Percentiles rank a stretch among this genome's conserved stretches.
phyloP scores from a whole-genome alignment of 768 basidiomycete genomes.

The Leccinum broughii region DNA sequence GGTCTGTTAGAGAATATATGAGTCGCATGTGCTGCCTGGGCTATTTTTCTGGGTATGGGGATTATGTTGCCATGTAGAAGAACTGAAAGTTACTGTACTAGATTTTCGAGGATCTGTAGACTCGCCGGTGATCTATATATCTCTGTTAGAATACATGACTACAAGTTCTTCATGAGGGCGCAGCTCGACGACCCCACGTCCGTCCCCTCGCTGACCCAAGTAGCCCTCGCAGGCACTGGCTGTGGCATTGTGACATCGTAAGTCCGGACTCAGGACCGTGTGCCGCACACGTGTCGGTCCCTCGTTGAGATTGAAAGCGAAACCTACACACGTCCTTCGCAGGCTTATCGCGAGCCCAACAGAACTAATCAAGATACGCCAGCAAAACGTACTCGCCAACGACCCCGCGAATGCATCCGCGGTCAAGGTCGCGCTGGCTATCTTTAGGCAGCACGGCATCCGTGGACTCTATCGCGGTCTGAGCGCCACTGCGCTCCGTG shows the following conservation, averaged over 20 bases:
- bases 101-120: no score
- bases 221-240: slow-evolving; percentile 75
- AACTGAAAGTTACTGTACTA: no score
- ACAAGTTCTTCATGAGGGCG: slow-evolving; percentile 72
- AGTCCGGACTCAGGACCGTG: slow-evolving; percentile 26
- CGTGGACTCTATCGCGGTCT: slow-evolving; percentile 77
- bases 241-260: slow-evolving; percentile 81
- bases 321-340: background rate
- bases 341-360: slow-evolving; percentile 81
- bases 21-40: no score
- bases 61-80: no score
- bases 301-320: background rate
- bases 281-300: slow-evolving; percentile 2
- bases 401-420: slow-evolving; percentile 44
- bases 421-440: slow-evolving; percentile 51
- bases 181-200: slow-evolving; percentile 51
- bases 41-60: no score
- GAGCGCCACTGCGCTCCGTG: slow-evolving; percentile 70
- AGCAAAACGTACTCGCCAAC: slow-evolving; percentile 53
- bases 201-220: slow-evolving; percentile 67
- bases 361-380: slow-evolving; percentile 86
- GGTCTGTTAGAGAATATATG: no score
- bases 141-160: slow-evolving; percentile 28
- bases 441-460: slow-evolving; percentile 57
- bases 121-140: no score